These are phyloP conservation scores for Diospyros lotus DNA, from an alignment of 148 eudicot species.

Conservation along the genomic window DNA sequence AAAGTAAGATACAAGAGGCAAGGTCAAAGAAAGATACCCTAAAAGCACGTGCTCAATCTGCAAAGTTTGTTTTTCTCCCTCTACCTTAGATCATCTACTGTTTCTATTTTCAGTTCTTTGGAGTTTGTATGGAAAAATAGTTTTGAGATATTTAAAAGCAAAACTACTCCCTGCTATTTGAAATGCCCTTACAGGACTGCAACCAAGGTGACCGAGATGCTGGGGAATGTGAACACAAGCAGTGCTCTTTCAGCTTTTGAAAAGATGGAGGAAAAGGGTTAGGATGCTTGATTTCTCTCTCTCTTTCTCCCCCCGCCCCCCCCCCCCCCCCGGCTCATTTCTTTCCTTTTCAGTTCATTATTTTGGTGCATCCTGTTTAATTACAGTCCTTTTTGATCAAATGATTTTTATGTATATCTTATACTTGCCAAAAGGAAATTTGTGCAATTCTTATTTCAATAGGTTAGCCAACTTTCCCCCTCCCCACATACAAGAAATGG, in stretches of 20 bases:
- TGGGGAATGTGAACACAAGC: constrained; percentile 93
- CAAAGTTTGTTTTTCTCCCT: constrained; percentile 54
- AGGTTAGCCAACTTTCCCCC: background rate
- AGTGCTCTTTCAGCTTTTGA: constrained; percentile 96
- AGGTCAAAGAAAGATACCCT: constrained; percentile 94
- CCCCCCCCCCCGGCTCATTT: background rate
- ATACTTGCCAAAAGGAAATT: background rate
- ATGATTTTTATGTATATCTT: background rate
- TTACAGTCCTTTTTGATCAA: background rate
- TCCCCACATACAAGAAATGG: background rate
- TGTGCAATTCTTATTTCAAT: background rate
- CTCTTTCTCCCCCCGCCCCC: background rate
- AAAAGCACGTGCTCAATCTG: constrained; percentile 97
- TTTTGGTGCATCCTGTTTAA: background rate
- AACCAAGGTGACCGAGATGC: constrained; percentile 86
- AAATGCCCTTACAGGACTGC: constrained; percentile 54
- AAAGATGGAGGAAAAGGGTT: constrained; percentile 99
- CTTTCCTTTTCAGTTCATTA: background rate
- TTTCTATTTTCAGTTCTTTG: background rate
- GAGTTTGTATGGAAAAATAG: background rate
- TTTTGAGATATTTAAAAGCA: background rate
- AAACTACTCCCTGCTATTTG: background rate
- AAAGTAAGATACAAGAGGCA: constrained; percentile 97
- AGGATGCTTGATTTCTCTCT: constrained; percentile 4
- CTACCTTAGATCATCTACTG: background rate